phyloP scores from a whole-genome alignment of 495 filamentous ascomycete genomes.

The Penicillium malachiteum region DNA sequence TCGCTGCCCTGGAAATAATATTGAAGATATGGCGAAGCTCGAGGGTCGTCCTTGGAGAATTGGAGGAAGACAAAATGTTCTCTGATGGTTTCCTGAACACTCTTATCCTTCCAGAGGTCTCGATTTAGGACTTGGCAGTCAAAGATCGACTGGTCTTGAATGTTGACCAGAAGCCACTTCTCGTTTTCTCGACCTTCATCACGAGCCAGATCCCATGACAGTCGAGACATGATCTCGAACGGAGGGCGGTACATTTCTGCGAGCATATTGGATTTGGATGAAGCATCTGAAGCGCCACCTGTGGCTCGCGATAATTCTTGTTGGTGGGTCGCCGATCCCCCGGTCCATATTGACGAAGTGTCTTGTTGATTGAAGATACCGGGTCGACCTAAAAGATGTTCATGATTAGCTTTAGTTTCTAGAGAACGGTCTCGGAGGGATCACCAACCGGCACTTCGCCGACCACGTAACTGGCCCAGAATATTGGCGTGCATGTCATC shows the following conservation, averaged over 20 bases:
- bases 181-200: constrained; percentile 77
- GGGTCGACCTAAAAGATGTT: constrained; percentile 44
- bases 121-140: constrained; percentile 90
- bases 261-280: constrained; percentile 67
- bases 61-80: constrained; percentile 97
- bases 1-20: constrained; percentile 82
- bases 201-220: constrained; percentile 77
- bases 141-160: constrained; percentile 89
- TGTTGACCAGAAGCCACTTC: constrained; percentile 94
- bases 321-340: constrained; percentile 49
- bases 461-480: constrained; percentile 61
- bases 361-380: constrained; percentile 86
- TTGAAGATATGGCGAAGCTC: constrained; percentile 74
- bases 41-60: constrained; percentile 75
- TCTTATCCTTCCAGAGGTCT: constrained; percentile 87
- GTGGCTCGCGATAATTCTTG: constrained; percentile 60
- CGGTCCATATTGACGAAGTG: constrained; percentile 72
- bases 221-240: constrained; percentile 74
- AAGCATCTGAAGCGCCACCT: constrained; percentile 71
- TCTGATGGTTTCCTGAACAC: constrained; percentile 73
- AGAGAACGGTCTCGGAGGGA: neutral
- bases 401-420: neutral
- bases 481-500: constrained; percentile 63
- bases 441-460: constrained; percentile 48
- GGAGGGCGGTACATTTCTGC: constrained; percentile 92